Conservation (phyloP, 331 rosid genomes). For the Telfairia occidentalis region DNA sequence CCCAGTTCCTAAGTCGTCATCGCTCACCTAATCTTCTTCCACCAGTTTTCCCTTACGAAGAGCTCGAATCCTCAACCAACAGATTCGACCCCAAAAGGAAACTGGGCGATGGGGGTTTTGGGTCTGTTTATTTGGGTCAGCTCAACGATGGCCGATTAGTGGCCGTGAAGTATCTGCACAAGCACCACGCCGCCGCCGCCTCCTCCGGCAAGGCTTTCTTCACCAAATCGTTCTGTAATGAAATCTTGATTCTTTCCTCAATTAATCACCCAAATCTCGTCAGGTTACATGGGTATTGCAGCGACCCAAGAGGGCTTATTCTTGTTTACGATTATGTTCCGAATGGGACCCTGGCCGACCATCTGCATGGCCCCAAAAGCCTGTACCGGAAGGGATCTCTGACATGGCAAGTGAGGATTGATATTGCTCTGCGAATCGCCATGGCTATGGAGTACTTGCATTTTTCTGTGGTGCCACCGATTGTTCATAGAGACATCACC, state of each 20-base stretch:
- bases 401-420: conserved; percentile 64
- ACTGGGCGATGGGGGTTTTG: conserved; percentile 93
- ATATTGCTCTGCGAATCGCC: conserved; percentile 73
- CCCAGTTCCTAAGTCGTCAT: conserved; percentile 62
- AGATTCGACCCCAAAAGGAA: conserved; percentile 65
- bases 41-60: conserved; percentile 77
- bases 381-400: conserved; percentile 28
- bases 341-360: conserved; percentile 84
- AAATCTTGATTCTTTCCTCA: conserved; percentile 74
- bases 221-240: conserved; percentile 81
- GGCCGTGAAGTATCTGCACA: conserved; percentile 83
- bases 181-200: conserved; percentile 27
- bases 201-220: conserved; percentile 41
- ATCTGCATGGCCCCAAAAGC: conserved; percentile 51
- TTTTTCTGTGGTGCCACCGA: conserved; percentile 59
- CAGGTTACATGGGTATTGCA: conserved; percentile 88
- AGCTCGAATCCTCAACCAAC: conserved; percentile 55
- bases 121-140: conserved; percentile 70
- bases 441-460: conserved; percentile 90
- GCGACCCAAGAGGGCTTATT: conserved; percentile 75
- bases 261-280: conserved; percentile 80
- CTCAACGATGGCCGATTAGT: conserved; percentile 56
- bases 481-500: conserved; percentile 89
- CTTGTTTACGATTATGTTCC: conserved; percentile 78
- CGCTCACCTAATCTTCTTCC: conserved; percentile 63